Evolutionary conservation across 1,284 basidiomycete species (phyloP).

Genomic region (Cryptococcus sp.): DNA sequence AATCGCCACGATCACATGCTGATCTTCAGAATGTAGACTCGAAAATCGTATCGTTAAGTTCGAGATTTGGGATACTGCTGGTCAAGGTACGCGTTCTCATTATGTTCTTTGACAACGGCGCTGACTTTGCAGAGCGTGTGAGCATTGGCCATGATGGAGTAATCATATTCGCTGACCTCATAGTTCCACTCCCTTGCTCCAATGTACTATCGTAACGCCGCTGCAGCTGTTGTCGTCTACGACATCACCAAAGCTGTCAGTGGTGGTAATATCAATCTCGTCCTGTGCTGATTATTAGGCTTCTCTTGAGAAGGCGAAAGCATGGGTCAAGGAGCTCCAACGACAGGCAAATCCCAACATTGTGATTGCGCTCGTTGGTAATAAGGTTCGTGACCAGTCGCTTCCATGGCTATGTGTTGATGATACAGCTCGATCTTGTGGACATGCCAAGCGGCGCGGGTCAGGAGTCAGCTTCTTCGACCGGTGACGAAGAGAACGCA

Average conservation of each 20-base stretch:
- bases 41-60: constrained; percentile 51
- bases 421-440: constrained; percentile 70
- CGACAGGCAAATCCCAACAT: constrained; percentile 98
- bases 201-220: constrained; percentile 98
- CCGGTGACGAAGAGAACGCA: constrained; percentile 22
- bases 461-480: too few species aligned
- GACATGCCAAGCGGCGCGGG: not conserved
- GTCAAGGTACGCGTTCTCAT: constrained; percentile 33
- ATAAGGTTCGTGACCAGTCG: constrained; percentile 64
- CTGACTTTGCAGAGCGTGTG: constrained; percentile 13
- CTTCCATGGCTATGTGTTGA: not conserved
- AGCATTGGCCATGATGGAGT: too few species aligned
- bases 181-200: constrained; percentile 56
- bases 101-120: not conserved
- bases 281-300: constrained; percentile 43
- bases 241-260: constrained; percentile 72
- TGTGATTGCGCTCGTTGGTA: constrained; percentile 93
- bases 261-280: constrained; percentile 9
- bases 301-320: constrained; percentile 97
- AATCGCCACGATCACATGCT: not conserved
- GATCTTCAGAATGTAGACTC: constrained; percentile 44
- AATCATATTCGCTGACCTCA: too few species aligned
- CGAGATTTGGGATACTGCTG: constrained; percentile 51
- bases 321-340: constrained; percentile 99
- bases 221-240: constrained; percentile 93